Evolutionary conservation across 2,329 filamentous ascomycete genomes (phyloP), one percentile per base, ranked within the genome.

Genomic region (Phoma sp.): DNA sequence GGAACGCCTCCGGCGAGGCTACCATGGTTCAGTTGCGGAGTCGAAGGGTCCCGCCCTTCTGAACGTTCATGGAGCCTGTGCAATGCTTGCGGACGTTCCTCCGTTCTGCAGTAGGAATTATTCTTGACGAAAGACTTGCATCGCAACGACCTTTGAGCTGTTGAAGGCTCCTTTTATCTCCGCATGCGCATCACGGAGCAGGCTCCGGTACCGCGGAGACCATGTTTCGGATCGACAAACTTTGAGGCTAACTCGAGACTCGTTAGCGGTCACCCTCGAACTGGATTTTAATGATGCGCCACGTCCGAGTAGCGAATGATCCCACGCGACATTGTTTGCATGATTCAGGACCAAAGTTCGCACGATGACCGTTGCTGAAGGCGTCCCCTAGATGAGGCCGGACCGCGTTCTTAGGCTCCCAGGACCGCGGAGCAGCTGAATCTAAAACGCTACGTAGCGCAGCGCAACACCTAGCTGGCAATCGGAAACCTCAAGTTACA

Each of bases 271-370:
- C 14, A 4, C 22, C 14, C 35, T 11, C 13, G 4, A 32, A 37
- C 3, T 42, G 41, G 14, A 18, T 23, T 27, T 33, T 3, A n/a
- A 37, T 14, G 23, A 36, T 23, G 30, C 46, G 45, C 45, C 30
- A 36, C 14, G 29, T 18, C 36, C 41, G 32, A 39, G 23, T 43
- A 35, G 38, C 50, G 58, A 59, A 55, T 58, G 33, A 50, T 24
- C 22, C 36, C 46, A 42, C 42, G 51, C 11, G 29, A 13, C 23
- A 42, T 39, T n/a, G 18, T 29, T 14, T 38, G 39, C 48, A 55
- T 53, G 52, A 54, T 43, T 55, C 52, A 54, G 33, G 27, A 29
- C 50, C 40, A 52, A 50, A 54, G 43, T 32, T 44, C 42, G 7
- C 36, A 45, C 24, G 40, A 37, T 11, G 29, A 23, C 18, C 40